Evolutionary conservation across 2,329 filamentous ascomycete genomes (phyloP).

Genomic region (Fusarium tricinctum): DNA sequence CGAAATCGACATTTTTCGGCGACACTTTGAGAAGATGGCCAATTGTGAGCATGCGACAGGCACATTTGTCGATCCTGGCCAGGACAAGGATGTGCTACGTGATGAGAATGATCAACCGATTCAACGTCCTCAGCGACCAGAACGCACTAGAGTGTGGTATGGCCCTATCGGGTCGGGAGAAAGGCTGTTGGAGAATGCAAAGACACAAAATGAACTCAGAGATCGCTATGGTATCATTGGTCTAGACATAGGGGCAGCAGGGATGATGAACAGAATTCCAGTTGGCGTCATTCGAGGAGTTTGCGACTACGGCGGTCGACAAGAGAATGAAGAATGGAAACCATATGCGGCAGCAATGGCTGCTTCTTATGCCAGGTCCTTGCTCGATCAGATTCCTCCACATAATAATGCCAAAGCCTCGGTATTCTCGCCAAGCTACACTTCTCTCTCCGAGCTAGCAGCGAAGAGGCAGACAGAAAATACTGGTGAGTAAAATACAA

Average conservation of each 20-base stretch:
- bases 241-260: constrained; percentile 51
- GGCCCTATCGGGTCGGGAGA: constrained; percentile 52
- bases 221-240: constrained; percentile 51
- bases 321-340: constrained; percentile 55
- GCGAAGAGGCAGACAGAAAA: no score
- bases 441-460: fast-evolving
- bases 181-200: constrained; percentile 50
- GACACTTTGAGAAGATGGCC: constrained; percentile 48
- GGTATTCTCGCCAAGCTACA: no score
- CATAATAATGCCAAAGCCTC: neutral
- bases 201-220: constrained; percentile 44
- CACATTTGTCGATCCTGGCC: constrained; percentile 52
- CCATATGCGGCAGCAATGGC: constrained; percentile 55
- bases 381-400: constrained; percentile 10
- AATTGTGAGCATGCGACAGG: constrained; percentile 40
- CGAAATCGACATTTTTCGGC: constrained; percentile 41
- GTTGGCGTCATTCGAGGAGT: constrained; percentile 53
- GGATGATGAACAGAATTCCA: constrained; percentile 46
- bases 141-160: constrained; percentile 15
- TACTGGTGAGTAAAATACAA: neutral
- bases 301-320: constrained; percentile 54
- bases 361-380: constrained; percentile 29
- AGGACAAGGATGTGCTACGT: constrained; percentile 49
- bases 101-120: fast-evolving
- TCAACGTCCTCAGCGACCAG: neutral